Evolutionary conservation across 2,329 filamentous ascomycete species (phyloP).

Genomic region (Claviceps spartinae): DNA sequence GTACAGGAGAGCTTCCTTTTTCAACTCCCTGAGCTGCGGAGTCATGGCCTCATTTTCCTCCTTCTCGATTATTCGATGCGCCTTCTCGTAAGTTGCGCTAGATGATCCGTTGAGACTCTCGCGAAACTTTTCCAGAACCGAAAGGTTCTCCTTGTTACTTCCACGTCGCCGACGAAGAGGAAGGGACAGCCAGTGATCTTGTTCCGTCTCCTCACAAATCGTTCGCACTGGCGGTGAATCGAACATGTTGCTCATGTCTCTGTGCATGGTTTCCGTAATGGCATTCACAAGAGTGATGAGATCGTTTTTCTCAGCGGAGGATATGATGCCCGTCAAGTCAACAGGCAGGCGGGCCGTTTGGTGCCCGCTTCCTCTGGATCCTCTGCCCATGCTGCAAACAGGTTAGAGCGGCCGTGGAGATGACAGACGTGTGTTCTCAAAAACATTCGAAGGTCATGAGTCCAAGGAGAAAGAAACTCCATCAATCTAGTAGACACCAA

Average conservation of each 20-base stretch:
- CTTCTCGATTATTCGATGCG: constrained; percentile 17
- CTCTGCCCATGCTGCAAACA: constrained; percentile 24
- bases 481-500: not conserved
- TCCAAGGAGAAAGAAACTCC: not conserved
- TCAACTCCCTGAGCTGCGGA: constrained; percentile 47
- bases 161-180: constrained; percentile 14
- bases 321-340: constrained; percentile 38
- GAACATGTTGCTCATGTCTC: constrained; percentile 37
- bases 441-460: not conserved
- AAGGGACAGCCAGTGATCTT: constrained; percentile 23
- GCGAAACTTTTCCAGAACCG: constrained; percentile 2
- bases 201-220: constrained; percentile 16
- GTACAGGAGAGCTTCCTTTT: constrained; percentile 52
- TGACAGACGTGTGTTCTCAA: constrained; percentile 1
- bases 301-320: constrained; percentile 34
- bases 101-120: constrained; percentile 3
- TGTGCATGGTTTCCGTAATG: constrained; percentile 42
- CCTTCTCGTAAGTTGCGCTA: constrained; percentile 13
- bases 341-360: constrained; percentile 29
- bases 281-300: constrained; percentile 35
- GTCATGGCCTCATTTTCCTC: constrained; percentile 23
- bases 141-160: constrained; percentile 12
- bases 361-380: constrained; percentile 20
- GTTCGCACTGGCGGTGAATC: constrained; percentile 28
- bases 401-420: not conserved